Evolutionary conservation across 2,329 filamentous ascomycete genomes (phyloP), one percentile per base, ranked within the genome.

Genomic region (Mycosphaerelloides madeirae): DNA sequence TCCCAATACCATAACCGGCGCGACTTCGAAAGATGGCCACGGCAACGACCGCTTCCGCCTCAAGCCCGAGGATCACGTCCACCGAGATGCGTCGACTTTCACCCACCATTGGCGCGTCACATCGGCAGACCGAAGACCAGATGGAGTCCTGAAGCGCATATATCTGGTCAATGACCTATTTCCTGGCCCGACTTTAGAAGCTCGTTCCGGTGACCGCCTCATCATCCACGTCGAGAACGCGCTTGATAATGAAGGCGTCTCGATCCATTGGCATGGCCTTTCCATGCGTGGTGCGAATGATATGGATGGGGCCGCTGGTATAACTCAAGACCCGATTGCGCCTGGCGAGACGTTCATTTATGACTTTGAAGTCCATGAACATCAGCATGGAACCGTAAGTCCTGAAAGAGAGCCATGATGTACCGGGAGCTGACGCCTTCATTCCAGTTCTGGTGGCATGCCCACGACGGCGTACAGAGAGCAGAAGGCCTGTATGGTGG

Each of bases 121-220:
- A 14, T 38, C 44, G 3, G 55, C 45, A 12, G 3, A 42, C 9
- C 38, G 49, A 12, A 39, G 56, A 31, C 51, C 57, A 44, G 74
- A 79, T 54, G 75, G 76, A 0, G 75, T 78, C 1, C 48, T 61
- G n/a, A 76, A 76, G 51, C 51, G 55, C 1, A 65, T 77, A 3
- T 74, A 73, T 54, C 60, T 75, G 3, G 68, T 79, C 46, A 78
- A 79, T 50, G 68, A 68, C 70, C 48, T 62, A 1, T 75, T 76
- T 44, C 73, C 74, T 2, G 74, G 75, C 3, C 74, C 74, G 5
- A 73, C 68, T 0, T 62, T 77, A 19, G 73, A 76, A 56, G 67
- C 65, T 7, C 67, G 71, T 9, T 65, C 71, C 0, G 73, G 73
- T 8, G 73, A 76, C 56, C 65, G 55, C 0, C 49, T 76, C 2